These are phyloP conservation scores for Liquidambar formosana DNA, from an alignment of 164 flowering plant species.

Conservation along the genomic window DNA sequence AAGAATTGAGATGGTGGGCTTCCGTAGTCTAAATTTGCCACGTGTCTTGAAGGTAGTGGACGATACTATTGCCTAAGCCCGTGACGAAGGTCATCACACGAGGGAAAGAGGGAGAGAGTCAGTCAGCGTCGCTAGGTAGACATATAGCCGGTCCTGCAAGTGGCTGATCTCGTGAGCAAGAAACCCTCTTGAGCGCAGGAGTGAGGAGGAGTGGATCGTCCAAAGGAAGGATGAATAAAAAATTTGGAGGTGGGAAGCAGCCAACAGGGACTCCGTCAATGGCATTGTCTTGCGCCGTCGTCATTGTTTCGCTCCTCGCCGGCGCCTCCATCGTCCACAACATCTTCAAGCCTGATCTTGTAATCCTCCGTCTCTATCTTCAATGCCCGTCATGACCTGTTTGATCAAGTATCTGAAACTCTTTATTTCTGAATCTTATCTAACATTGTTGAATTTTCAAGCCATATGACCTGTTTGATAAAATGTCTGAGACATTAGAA, in stretches of 20 bases:
- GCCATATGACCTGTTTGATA: constrained; percentile 16
- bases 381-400: not conserved
- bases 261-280: constrained; percentile 80
- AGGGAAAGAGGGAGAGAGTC: no score
- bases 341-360: constrained; percentile 71
- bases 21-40: no score
- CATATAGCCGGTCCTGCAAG: no score
- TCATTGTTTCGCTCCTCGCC: constrained; percentile 65
- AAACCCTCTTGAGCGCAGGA: not conserved
- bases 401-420: not conserved
- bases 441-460: no score
- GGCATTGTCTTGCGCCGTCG: constrained; percentile 58
- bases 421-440: no score
- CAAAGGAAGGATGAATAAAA: constrained; percentile 35
- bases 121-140: no score
- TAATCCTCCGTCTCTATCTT: constrained; percentile 17
- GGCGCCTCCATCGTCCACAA: constrained; percentile 81
- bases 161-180: not conserved
- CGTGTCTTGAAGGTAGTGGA: no score
- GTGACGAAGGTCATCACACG: no score
- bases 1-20: no score
- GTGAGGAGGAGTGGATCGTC: no score
- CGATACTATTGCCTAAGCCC: no score
- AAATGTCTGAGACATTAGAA: constrained; percentile 7
- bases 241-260: constrained; percentile 61